A percentile compares a stretch with the other conserved stretches of the same genome.
Evolutionary conservation across 768 basidiomycete species (phyloP).

Genomic region (Chalciporus sphaerocephalus): DNA sequence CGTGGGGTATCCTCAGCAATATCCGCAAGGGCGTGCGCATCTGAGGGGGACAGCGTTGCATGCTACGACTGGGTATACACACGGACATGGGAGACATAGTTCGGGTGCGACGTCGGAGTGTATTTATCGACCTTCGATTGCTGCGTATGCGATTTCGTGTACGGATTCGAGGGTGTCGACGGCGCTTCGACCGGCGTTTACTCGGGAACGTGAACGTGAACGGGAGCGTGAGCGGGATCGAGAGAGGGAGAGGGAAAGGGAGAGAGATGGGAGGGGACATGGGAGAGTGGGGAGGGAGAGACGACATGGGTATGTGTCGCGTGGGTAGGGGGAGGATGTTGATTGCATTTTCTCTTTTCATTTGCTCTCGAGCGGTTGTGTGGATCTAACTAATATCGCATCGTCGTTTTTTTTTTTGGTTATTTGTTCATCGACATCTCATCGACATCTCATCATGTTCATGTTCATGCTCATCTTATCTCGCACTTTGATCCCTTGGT

Average conservation of each 20-base stretch:
- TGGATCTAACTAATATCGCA: too few species aligned
- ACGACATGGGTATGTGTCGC: constrained; percentile 12
- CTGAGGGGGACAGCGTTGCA: too few species aligned
- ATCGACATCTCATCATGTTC: too few species aligned
- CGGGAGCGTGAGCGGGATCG: constrained; percentile 19
- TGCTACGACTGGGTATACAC: background rate
- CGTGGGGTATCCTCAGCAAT: constrained; percentile 14
- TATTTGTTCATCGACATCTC: too few species aligned
- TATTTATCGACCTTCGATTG: constrained; percentile 29
- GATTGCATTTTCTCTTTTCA: too few species aligned
- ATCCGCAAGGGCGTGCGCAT: too few species aligned
- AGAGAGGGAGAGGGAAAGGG: constrained; percentile 11
- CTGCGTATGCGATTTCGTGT: constrained; percentile 31
- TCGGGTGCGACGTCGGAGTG: constrained; percentile 14
- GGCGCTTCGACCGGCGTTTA: constrained; percentile 31
- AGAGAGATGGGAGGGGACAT: background rate
- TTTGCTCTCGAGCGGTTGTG: background rate
- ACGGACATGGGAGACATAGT: constrained; percentile 4
- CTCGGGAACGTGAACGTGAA: constrained; percentile 20
- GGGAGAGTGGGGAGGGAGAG: constrained; percentile 9
- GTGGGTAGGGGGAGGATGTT: constrained; percentile 7
- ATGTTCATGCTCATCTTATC: too few species aligned
- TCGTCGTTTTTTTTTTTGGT: too few species aligned
- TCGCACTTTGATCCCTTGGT: too few species aligned
- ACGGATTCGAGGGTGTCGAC: constrained; percentile 34